These are phyloP conservation scores for Vaccinium darrowii DNA, from an alignment of 148 eudicot genomes.

Conservation along the genomic window DNA sequence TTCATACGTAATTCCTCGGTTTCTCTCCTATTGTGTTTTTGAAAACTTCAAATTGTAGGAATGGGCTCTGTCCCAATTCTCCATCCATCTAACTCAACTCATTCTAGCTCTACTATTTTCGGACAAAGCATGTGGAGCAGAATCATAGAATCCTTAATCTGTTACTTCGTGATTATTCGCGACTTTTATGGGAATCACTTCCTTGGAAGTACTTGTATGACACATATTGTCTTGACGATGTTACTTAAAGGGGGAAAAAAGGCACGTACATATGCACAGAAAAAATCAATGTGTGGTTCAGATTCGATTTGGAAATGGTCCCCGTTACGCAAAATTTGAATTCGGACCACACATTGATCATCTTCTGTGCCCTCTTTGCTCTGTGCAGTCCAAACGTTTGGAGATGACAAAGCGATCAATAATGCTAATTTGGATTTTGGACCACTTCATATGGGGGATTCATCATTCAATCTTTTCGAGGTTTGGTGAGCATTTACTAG, in stretches of 20 bases:
- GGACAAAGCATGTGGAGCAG: too few species aligned
- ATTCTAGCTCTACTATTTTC: not conserved
- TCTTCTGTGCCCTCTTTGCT: not conserved
- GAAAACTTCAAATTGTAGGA: too few species aligned
- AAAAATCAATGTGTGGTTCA: not conserved
- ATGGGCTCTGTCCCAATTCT: too few species aligned
- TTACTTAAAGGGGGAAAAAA: not conserved
- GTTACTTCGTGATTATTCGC: not conserved
- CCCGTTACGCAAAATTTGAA: not conserved
- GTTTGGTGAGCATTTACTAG: not conserved
- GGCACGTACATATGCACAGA: not conserved
- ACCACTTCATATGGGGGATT: not conserved
- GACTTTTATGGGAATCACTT: not conserved
- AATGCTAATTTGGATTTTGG: not conserved
- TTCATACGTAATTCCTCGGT: too few species aligned
- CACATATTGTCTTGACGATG: not conserved
- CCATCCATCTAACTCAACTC: not conserved
- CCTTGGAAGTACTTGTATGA: not conserved
- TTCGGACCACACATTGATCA: not conserved
- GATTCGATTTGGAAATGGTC: not conserved
- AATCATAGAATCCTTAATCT: not conserved
- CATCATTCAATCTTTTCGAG: not conserved
- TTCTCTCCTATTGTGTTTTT: too few species aligned
- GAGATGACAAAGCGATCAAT: not conserved
- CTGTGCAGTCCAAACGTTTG: not conserved